Conservation (phyloP, 2,329 filamentous ascomycete genomes). For the Pseudovirgaria hyperparasitica region DNA sequence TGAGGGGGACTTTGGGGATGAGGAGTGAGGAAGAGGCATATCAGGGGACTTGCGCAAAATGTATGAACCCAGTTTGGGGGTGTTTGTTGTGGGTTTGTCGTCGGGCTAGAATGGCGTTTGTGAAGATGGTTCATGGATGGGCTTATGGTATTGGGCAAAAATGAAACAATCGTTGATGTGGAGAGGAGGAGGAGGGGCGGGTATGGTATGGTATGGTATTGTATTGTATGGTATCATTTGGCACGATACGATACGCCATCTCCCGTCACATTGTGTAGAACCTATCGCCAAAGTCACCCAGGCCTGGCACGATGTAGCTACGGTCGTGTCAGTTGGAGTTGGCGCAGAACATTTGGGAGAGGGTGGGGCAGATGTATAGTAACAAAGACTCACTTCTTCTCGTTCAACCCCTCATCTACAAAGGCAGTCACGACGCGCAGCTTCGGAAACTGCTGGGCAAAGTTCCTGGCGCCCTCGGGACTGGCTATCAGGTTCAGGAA, state of each 20-base stretch:
- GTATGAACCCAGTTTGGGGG: no score
- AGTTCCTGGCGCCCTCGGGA: constrained; percentile 79
- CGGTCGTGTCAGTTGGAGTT: constrained; percentile 20
- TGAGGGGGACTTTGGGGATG: constrained; percentile 22
- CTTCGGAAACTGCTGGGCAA: constrained; percentile 78
- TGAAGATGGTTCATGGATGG: not conserved
- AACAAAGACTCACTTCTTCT: constrained; percentile 70
- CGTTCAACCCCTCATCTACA: constrained; percentile 89
- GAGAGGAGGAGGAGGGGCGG: no score
- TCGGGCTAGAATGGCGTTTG: not conserved
- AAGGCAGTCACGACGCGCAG: constrained; percentile 90
- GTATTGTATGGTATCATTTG: no score
- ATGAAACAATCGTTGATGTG: no score
- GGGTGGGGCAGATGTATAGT: no score
- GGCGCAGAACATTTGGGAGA: no score
- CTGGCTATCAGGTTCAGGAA: constrained; percentile 98
- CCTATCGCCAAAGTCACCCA: constrained; percentile 90
- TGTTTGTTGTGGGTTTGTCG: not conserved
- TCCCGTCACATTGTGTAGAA: constrained; percentile 72
- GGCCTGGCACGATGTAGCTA: constrained; percentile 88
- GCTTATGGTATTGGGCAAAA: no score
- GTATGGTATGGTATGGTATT: no score
- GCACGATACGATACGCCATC: constrained; percentile 6
- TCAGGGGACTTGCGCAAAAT: no score
- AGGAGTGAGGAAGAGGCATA: no score